Base-by-base conservation (phyloP, 805 yeast species). In the Komagataella pseudopastoris region DNA sequence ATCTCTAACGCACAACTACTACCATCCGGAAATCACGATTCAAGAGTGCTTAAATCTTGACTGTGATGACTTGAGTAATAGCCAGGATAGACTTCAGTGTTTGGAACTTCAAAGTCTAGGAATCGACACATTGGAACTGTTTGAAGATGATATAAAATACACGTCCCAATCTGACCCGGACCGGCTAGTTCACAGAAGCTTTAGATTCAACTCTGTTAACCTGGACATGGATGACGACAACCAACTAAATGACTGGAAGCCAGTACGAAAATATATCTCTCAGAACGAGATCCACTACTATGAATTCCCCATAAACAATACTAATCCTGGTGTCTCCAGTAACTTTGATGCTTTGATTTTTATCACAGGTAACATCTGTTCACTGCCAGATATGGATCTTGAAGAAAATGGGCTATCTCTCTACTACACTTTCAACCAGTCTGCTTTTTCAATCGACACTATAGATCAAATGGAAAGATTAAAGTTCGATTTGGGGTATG, bases 321-420 rank as follows among this genome's bases (percentile, higher is more conserved):
- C 73, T 4, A 50, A 61, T 5, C 59, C 68, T 2, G 79, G 77
- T 1, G 51, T 75, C 23, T 75, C 78, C 2, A 69, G 69, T 45
- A 67, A 67, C 54, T 76, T 71, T 57, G 73, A 77, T 56, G 64
- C 69, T 51, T 63, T 77, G 60, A 65, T 77, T 46, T 78, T 75
- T 55, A 53, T 78, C 16, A 71, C 78, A 14, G 83, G 80, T 2
- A 76, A 76, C 51, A 66, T 78, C 12, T 77, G 81, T 55, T 55
- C 62, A 4, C 45, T 64, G n/a, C 71, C 71, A 1, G 50, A 46
- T 1, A 18, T 47, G 2, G 20, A 36, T 14, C 22, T 46, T 10
- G n/a, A 52, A 0, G 44, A 47, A 6, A 62, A 63, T 51, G 65
- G 65, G 2, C 45, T 65, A 6, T 51, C 53, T 14, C 24, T 65